Base-by-base conservation (phyloP, 352 stramenopile genomes). In the Pythium plurisporium region DNA sequence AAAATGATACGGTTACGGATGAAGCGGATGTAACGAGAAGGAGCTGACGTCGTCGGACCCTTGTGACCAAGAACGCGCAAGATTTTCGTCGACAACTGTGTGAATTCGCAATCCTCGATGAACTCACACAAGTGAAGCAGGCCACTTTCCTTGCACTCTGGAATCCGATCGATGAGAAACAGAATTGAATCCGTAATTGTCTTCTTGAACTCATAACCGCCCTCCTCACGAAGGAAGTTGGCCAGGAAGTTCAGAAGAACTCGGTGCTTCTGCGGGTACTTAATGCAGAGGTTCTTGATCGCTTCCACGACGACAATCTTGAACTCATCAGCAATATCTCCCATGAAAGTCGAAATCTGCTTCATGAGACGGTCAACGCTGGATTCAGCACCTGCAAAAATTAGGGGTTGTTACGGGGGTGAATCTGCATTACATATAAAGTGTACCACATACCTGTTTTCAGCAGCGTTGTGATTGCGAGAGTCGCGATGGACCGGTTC, bases 1-100 rank as follows among this genome's bases (percentile, higher is more conserved):
- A 99, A 73, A 70, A 99, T 99, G 42, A 99, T 87, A 41, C 97
- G 93, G 82, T 99, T 99, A 74, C 98, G 99, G 49, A 99, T 98
- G 72, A 99, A 99, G 48, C 97, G 94, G 65, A 99, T 99, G 91
- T 99, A 99, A 25, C 95, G 83, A 10, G 94, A 92, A 3, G 97
- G 96, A n/a, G 86, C 79, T 5, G 84, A 89, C 0, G 96, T 99
- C 34, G 74, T 94, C 0, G 97, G 96, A 12, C 96, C 97, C 48
- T 98, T 82, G 55, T 97, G 80, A 20, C 96, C 97, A 20, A 99
- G 69, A 11, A 99, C 82, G 63, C 98, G 94, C 49, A 99, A 65
- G 55, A 99, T 98, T 67, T 88, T 98, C 61, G 57, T 97, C 10
- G 83, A 94, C 11, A 96, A 55, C 65, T 94, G 84, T 12, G 87